phyloP scores from a whole-genome alignment of 1,284 basidiomycete species.

The Dichomitus squalens region DNA sequence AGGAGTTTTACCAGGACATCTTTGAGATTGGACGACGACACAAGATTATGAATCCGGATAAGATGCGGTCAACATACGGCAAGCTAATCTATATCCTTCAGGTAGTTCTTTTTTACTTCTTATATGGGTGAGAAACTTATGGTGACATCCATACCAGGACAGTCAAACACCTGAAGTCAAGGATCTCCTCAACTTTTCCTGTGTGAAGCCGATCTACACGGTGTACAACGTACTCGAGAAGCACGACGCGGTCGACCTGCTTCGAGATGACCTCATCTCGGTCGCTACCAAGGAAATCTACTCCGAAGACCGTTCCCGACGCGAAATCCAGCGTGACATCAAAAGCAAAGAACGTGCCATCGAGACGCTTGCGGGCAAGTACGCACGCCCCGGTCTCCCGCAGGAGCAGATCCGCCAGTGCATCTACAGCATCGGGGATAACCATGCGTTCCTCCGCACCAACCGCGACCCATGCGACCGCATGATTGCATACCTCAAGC shows the following conservation, averaged over 20 bases:
- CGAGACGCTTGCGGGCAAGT: constrained; percentile 65
- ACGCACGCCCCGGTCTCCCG: constrained; percentile 54
- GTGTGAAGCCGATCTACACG: constrained; percentile 72
- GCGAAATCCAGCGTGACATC: constrained; percentile 79
- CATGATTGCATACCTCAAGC: constrained; percentile 75
- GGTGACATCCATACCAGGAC: constrained; percentile 49
- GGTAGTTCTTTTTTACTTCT: constrained; percentile 39
- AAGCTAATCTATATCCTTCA: constrained; percentile 82
- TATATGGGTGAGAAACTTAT: neutral
- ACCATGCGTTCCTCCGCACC: constrained; percentile 78
- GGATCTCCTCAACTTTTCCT: constrained; percentile 74
- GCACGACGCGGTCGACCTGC: constrained; percentile 61
- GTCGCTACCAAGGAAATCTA: constrained; percentile 79
- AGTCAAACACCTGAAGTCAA: constrained; percentile 77
- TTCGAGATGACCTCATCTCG: constrained; percentile 72
- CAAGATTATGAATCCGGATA: constrained; percentile 87
- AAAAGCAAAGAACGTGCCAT: constrained; percentile 80
- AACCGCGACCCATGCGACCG: constrained; percentile 84
- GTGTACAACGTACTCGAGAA: constrained; percentile 68
- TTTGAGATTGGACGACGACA: constrained; percentile 82
- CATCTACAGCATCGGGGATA: constrained; percentile 82
- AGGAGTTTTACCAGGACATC: constrained; percentile 73
- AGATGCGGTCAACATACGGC: constrained; percentile 84
- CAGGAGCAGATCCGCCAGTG: constrained; percentile 74
- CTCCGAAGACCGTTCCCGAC: constrained; percentile 65